A percentile compares a stretch with the other conserved stretches of the same genome.
These are phyloP conservation scores for Boletus reticulatus DNA, from an alignment of 768 basidiomycete genomes.

Conservation along the genomic window DNA sequence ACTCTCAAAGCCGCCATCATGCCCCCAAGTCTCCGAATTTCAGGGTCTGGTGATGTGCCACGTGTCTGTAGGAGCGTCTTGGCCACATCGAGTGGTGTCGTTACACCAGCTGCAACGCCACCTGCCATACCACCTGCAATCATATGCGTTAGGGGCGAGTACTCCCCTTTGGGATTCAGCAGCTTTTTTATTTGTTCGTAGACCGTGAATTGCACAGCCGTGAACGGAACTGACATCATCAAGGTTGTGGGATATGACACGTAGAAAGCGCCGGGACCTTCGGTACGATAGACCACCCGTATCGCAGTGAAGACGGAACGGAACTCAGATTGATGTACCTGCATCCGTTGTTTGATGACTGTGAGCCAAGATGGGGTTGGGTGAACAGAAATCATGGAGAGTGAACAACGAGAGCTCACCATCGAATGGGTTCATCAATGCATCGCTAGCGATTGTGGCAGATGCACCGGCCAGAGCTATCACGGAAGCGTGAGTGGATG, in stretches of 20 bases:
- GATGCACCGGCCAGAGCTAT: slow-evolving; percentile 89
- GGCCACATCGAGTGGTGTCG: slow-evolving; percentile 95
- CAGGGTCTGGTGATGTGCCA: slow-evolving; percentile 80
- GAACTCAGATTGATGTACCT: slow-evolving; percentile 91
- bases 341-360: slow-evolving; percentile 99
- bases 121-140: slow-evolving; percentile 91
- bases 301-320: slow-evolving; percentile 87
- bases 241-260: slow-evolving; percentile 98
- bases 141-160: slow-evolving; percentile 93
- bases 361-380: slow-evolving; percentile 19
- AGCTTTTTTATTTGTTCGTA: slow-evolving; percentile 90
- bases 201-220: slow-evolving; percentile 95
- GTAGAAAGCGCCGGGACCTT: slow-evolving; percentile 92
- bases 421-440: slow-evolving; percentile 99
- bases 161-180: slow-evolving; percentile 81
- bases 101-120: slow-evolving; percentile 91
- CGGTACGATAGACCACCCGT: slow-evolving; percentile 74
- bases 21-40: slow-evolving; percentile 80
- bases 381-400: slow-evolving; percentile 4
- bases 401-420: slow-evolving; percentile 50
- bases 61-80: slow-evolving; percentile 97
- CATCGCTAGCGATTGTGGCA: slow-evolving; percentile 94
- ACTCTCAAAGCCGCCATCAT: slow-evolving; percentile 88
- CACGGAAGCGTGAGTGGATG: slow-evolving; percentile 12
- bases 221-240: slow-evolving; percentile 96